Conservation (phyloP, 495 filamentous ascomycete species). For the Penicilliopsis zonata region DNA sequence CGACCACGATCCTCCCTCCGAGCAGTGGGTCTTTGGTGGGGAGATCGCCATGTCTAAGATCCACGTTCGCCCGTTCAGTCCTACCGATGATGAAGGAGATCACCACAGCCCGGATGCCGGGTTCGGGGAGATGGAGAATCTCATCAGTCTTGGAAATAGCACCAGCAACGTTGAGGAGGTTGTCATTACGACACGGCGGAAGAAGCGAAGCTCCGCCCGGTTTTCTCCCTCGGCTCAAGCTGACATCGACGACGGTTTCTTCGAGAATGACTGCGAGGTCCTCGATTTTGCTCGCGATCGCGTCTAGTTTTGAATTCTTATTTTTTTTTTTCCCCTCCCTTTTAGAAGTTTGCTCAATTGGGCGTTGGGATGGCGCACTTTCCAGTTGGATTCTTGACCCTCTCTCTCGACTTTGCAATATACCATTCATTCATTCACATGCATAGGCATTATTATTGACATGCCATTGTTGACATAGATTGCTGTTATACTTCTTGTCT, state of each 20-base stretch:
- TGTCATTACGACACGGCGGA: slow-evolving; percentile 63
- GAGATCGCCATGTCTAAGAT: slow-evolving; percentile 47
- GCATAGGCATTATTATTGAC: neutral
- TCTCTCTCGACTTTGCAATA: neutral
- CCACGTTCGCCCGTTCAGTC: slow-evolving; percentile 39
- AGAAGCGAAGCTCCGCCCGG: slow-evolving; percentile 32
- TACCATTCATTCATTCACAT: neutral
- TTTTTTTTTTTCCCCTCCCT: neutral
- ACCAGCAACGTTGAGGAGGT: slow-evolving; percentile 67
- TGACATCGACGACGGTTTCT: slow-evolving; percentile 69
- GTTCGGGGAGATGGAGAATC: slow-evolving; percentile 36
- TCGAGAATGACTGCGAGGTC: slow-evolving; percentile 89
- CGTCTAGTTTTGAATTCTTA: slow-evolving; percentile 33
- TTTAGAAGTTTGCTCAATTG: neutral
- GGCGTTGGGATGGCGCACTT: slow-evolving; percentile 1
- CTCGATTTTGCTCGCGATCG: slow-evolving; percentile 82
- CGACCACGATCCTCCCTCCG: slow-evolving; percentile 16
- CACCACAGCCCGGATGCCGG: slow-evolving; percentile 25
- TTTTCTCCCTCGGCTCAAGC: slow-evolving; percentile 14
- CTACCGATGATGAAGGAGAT: slow-evolving; percentile 41
- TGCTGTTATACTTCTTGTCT: too few relatives aligned
- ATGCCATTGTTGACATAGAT: too few relatives aligned
- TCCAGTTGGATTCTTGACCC: neutral
- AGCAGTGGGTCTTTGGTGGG: slow-evolving; percentile 63
- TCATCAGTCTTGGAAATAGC: slow-evolving; percentile 40